phyloP scores from a whole-genome alignment of 192 early-diverging fungal genomes.

The Funneliformis geosporum region DNA sequence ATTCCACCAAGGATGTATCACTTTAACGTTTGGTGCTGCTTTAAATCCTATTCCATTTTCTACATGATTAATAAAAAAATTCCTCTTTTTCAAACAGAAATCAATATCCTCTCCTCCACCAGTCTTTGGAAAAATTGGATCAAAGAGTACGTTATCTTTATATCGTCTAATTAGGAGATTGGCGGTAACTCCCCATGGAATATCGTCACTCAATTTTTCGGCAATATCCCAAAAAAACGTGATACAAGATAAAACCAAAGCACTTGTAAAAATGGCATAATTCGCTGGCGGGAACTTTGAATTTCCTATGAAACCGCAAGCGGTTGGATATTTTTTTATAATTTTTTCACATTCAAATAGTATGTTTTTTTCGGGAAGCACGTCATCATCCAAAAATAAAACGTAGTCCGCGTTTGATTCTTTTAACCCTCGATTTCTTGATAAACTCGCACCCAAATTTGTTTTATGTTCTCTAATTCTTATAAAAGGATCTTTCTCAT shows the following conservation, averaged over 20 bases:
- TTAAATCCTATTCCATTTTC: not conserved
- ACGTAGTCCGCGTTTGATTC: constrained; percentile 21
- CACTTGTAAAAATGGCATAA: not conserved
- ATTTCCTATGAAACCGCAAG: constrained; percentile 14
- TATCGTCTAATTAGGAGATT: constrained; percentile 1
- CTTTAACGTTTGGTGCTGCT: constrained; percentile 9
- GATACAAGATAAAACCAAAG: not conserved
- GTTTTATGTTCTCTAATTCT: not conserved
- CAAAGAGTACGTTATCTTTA: not conserved
- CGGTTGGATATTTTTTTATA: not conserved
- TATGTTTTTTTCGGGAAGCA: not conserved
- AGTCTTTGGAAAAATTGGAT: constrained; percentile 11
- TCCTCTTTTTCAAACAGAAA: constrained; percentile 11
- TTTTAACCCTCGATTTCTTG: constrained; percentile 12
- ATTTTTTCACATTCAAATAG: constrained; percentile 18
- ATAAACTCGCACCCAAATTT: constrained; percentile 23
- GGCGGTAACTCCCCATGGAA: constrained; percentile 26
- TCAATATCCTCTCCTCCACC: constrained; percentile 30
- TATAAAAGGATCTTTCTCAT: not conserved
- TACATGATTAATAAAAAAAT: not conserved
- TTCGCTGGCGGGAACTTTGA: not conserved
- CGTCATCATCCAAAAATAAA: constrained; percentile 26
- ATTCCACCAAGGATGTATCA: constrained; percentile 29
- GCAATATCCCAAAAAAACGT: constrained; percentile 24
- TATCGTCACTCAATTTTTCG: not conserved